These are phyloP conservation scores for Acer yangbiense DNA, from an alignment of 345 rosid genomes.

Conservation along the genomic window DNA sequence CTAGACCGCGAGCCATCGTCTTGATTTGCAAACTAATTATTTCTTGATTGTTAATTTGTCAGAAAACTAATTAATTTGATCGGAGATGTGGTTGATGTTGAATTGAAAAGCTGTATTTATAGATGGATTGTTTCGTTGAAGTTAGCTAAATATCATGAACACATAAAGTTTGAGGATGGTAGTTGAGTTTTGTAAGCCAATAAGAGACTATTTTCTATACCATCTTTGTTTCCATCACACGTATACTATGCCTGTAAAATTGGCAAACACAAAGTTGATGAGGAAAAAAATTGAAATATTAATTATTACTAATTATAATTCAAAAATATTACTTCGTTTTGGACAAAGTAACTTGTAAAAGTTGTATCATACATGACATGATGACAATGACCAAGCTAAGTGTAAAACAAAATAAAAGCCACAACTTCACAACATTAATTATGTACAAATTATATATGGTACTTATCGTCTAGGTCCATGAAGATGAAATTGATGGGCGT, in stretches of 20 bases:
- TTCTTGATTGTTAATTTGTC: not conserved
- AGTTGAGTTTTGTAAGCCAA: not conserved
- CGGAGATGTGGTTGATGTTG: not conserved
- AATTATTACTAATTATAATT: too few species aligned
- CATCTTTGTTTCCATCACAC: not conserved
- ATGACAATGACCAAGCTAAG: not conserved
- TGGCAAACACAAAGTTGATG: not conserved
- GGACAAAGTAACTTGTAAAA: not conserved
- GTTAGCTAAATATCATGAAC: not conserved
- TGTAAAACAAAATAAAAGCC: not conserved
- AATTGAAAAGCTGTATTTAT: not conserved
- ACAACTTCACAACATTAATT: too few species aligned
- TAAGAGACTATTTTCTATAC: not conserved
- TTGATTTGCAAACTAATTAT: not conserved
- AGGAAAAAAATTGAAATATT: not conserved
- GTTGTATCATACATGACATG: too few species aligned
- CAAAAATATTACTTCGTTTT: not conserved
- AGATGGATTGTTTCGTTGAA: not conserved
- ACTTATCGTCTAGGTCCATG: not conserved
- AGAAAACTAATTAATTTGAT: too few species aligned
- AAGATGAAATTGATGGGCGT: not conserved
- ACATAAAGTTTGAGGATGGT: not conserved
- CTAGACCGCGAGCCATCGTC: not conserved
- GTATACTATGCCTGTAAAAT: not conserved
- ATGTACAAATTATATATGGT: too few species aligned